Base-by-base conservation (phyloP, 768 basidiomycete genomes). In the Cantharellus cinnabarinus region DNA sequence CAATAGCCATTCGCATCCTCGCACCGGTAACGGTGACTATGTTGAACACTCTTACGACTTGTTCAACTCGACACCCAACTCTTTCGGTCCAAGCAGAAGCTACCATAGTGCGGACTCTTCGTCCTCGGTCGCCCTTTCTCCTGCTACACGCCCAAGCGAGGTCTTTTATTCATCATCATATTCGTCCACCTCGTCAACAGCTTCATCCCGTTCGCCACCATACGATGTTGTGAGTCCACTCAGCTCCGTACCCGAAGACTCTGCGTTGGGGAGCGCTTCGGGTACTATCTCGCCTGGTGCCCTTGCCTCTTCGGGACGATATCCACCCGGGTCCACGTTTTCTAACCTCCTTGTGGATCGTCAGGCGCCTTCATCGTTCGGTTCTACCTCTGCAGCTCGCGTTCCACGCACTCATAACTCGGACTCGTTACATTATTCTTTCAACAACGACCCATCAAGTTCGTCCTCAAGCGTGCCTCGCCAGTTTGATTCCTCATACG, bases 171-270 rank as follows among this genome's bases (percentile, higher is more conserved):
- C 71, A 15, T 85, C 85, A 66, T 70, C 78, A 4, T 72, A 82
- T 0, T 75, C 78, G 15, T 70, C 80, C 5, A 83, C 82, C 20
- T 35, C 15, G 10, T 14, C 37, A 10, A 35, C 52, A 35, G 52
- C 10, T 35, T 35, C 34, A 54, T 54, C 7, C 52, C 52, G 52
- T 70, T 73, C 50, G 71, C 77, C 5, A 40, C 42, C 55, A 29
- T 37, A 39, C 77, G 72, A 63, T 67, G 72, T 58, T 73, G 74
- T 82, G 29, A 73, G 80, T 34, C 80, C 81, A 2, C 81, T 80
- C 14, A 79, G 80, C 70, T 76, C 74, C 71, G 81, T 79, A 60
- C 83, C 83, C 62, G 86, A 85, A 69, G 81, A 80, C 56, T 85
- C 85, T 20, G 52, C 83, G 85, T 0, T 73, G 85, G 10, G 10